Conservation (phyloP, 768 basidiomycete species). For the Pholiota molesta region DNA sequence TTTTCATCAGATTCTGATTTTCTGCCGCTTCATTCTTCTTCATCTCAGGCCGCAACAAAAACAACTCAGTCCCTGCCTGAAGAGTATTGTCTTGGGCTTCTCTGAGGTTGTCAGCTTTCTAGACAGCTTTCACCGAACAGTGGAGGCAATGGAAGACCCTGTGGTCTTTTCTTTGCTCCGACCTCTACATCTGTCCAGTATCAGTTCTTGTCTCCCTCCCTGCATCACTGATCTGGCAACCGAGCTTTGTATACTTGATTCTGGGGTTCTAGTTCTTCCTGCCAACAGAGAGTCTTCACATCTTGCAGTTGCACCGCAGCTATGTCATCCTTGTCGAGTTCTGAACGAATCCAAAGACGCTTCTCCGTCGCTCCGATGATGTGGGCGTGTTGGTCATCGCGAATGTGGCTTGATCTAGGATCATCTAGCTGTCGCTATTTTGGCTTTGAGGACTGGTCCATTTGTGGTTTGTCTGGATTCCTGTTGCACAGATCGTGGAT, state of each 20-base stretch:
- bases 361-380: conserved; percentile 2
- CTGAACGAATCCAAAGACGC: not conserved
- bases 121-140: not conserved
- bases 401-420: not conserved
- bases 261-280: not conserved
- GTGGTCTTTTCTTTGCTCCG: not conserved
- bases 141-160: not conserved
- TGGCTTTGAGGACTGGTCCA: not conserved
- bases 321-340: not conserved
- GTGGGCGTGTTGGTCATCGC: conserved; percentile 3
- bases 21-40: not conserved
- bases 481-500: not conserved
- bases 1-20: not conserved
- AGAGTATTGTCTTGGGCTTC: not conserved
- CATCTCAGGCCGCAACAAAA: not conserved
- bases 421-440: conserved; percentile 3
- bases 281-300: not conserved
- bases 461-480: not conserved
- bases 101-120: not conserved
- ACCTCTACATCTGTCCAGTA: not conserved
- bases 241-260: not conserved
- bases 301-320: not conserved
- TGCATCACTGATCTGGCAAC: conserved; percentile 5
- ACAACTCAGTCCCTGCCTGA: not conserved
- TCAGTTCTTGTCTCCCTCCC: not conserved